Evolutionary conservation across 345 rosid genomes (phyloP).

Genomic region (Rhodamnia rubescens): DNA sequence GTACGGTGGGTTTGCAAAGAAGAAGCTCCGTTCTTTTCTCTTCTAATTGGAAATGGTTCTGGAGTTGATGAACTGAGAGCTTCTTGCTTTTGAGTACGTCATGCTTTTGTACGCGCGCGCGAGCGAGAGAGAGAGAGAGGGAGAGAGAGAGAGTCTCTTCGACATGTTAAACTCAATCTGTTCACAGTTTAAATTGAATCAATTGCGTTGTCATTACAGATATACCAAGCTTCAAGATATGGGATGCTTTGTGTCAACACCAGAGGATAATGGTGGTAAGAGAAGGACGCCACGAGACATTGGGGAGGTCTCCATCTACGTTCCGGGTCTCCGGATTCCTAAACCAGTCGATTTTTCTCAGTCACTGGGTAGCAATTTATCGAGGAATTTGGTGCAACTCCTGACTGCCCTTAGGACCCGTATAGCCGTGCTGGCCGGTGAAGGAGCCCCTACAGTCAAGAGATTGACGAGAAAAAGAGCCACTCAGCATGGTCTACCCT

Average conservation of each 20-base stretch:
- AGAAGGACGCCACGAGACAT: conserved; percentile 74
- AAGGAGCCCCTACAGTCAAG: conserved; percentile 87
- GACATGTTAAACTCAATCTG: not conserved
- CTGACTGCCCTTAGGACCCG: conserved; percentile 82
- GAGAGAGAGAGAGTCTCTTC: not conserved
- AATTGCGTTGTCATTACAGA: not conserved
- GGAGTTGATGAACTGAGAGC: not conserved
- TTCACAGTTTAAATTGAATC: not conserved
- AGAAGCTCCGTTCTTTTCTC: not conserved
- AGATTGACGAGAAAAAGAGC: conserved; percentile 80
- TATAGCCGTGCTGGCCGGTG: conserved; percentile 90
- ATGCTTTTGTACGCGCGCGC: not conserved
- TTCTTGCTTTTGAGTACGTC: not conserved
- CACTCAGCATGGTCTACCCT: conserved; percentile 79
- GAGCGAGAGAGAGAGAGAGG: not conserved
- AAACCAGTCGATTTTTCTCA: conserved; percentile 71
- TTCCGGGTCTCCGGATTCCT: conserved; percentile 97
- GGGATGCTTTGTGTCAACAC: conserved; percentile 93
- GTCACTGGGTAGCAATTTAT: conserved; percentile 56
- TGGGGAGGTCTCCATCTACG: conserved; percentile 81
- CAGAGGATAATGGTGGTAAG: conserved; percentile 66
- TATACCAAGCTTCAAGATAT: conserved; percentile 13
- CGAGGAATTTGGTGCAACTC: conserved; percentile 64
- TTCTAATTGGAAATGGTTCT: not conserved
- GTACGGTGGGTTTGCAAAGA: not conserved